Evolutionary conservation across 176 grass and related monocot species (phyloP), one percentile per base, ranked within the genome.

Genomic region (Carex cristatella): DNA sequence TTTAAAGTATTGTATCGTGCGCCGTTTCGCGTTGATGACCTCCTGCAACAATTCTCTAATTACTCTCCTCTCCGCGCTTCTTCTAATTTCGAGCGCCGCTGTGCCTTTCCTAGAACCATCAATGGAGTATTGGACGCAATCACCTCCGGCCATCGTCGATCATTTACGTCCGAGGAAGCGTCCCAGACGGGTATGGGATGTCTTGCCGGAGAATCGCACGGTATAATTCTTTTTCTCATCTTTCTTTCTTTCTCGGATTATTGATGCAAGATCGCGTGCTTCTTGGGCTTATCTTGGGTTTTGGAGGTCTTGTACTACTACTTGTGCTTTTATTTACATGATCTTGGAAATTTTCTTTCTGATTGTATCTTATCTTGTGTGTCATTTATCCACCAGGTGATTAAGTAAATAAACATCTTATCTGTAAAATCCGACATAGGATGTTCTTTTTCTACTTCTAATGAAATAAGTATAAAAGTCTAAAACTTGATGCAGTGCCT

Each of bases 141-240:
- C 94, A 69, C 91, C 89, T 79, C 89, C 65, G 37, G 85, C 38
- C 48, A 72, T 90, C 89, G 81, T 94, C 16, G 94, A 94, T 86
- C 92, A 89, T n/a, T n/a, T n/a, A 67, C 90, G 92, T 62, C 94
- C 89, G 42, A 85, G 92, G 81, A 97, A 97, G 91, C 90, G 94
- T 2, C 90, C 85, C 81, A 93, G 87, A 55, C 83, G 93, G 4
- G 88, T 87, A 2, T 94, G 92, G 94, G 94, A 94, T 83, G 90
- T 94, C 84, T 88, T 88, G 51, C 92, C 88, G 31, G 89, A 91
- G 65, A 86, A 90, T 16, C 65, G 64, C 9, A 76, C 84, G 93
- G 93, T 94, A 90, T 64, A 63, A 30, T 55, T 57, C 16, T 33
- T 76, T 85, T 72, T 85, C 44, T 7, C 40, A n/a, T n/a, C n/a